Conservation (phyloP, 2,329 filamentous ascomycete genomes). For the Emergomyces africanus region DNA sequence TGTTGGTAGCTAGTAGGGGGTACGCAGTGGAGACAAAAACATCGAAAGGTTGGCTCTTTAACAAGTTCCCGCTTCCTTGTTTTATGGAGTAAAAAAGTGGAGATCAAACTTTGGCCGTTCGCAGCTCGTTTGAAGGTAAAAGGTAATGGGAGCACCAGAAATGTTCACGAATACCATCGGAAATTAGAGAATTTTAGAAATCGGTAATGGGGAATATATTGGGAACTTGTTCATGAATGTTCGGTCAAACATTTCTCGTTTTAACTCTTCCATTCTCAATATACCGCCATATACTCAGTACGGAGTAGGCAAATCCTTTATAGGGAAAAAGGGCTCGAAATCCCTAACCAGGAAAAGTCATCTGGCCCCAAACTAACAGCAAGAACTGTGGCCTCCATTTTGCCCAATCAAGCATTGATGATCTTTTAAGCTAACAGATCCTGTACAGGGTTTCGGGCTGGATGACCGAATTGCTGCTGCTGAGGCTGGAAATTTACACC, state of each 20-base stretch:
- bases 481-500: neutral
- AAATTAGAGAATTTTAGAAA: too few species aligned
- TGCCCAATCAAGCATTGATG: neutral
- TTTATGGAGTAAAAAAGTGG: slow-evolving; percentile 2
- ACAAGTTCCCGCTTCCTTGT: neutral
- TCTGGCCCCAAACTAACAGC: neutral
- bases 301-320: neutral
- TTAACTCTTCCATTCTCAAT: too few species aligned
- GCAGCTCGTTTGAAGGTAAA: too few species aligned
- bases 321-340: neutral
- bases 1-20: neutral
- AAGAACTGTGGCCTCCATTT: neutral
- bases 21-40: too few species aligned
- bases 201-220: too few species aligned
- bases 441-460: too few species aligned
- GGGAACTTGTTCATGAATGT: too few species aligned
- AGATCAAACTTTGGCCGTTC: neutral
- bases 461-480: neutral
- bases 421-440: neutral
- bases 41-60: neutral
- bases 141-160: too few species aligned
- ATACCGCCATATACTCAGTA: too few species aligned
- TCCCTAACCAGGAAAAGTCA: neutral
- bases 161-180: too few species aligned
- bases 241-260: too few species aligned